Evolutionary conservation across 2,329 filamentous ascomycete genomes (phyloP), one percentile per base, ranked within the genome.

Genomic region (Diaporthe citrichinensis): DNA sequence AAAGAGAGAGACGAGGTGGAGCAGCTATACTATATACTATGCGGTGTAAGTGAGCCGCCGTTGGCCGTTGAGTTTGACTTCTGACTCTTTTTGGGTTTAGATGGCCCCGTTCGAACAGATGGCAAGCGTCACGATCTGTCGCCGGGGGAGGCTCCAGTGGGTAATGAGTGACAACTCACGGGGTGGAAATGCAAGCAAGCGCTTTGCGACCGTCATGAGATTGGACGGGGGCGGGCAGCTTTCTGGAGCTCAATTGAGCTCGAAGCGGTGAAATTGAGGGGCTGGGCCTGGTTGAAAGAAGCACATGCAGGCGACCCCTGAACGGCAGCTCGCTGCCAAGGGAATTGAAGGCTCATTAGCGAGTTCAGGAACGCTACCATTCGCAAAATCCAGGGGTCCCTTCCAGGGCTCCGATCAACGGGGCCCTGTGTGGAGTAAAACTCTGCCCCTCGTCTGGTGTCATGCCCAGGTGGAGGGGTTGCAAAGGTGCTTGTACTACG

Each of bases 201-300:
- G 46, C 34, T 62, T 41, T 58, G 46, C n/a, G 73, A 57, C 34
- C 73, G 68, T 46, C 39, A 65, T 61, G 49, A 65, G 46, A 69
- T 69, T 68, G 61, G 74, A 46, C 41, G 55, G 67, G 58, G 67
- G 31, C n/a, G 53, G n/a, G 68, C 44, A 68, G 57, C 39, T 44
- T 25, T 53, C 57, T 55, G 51, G 57, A 46, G 65, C 73, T 74
- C 57, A 41, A 49, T 41, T 68, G 49, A 73, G 55, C 62, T 55
- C 44, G 51, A 41, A 39, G 75, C 34, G 53, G 61, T 73, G 76
- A 77, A 77, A 76, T 76, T 34, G 59, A 72, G 76, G 74, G 76
- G 76, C 76, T 77, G 76, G 76, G 73, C 44, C 39, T 61, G 53
- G 44, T 51, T n/a, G 34, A 31, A 12, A 12, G 68, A 51, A 41